Evolutionary conservation across 176 grass and related monocot species (phyloP).

Genomic region (Alloteropsis semialata): DNA sequence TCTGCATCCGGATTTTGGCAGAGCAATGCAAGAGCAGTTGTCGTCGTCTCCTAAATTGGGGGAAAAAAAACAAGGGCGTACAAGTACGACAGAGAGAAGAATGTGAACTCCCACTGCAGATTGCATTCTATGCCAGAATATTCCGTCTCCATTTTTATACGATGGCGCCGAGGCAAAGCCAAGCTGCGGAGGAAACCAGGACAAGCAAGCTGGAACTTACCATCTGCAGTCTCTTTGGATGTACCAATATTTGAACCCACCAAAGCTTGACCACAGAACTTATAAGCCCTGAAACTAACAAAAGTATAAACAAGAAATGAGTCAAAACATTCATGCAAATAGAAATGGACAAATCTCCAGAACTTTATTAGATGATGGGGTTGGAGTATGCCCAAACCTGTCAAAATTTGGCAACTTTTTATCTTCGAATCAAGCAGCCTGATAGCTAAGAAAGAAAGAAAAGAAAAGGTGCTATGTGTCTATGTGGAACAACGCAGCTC

Average conservation of each 20-base stretch:
- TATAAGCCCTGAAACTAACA: not conserved
- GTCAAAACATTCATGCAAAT: not conserved
- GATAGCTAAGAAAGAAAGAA: not conserved
- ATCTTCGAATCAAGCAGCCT: not conserved
- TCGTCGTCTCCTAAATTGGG: not conserved
- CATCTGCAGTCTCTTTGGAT: not conserved
- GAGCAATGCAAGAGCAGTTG: not conserved
- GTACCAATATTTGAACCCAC: not conserved
- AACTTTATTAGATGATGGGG: not conserved
- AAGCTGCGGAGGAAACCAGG: not conserved
- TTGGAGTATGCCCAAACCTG: not conserved
- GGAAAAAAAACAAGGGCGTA: not conserved
- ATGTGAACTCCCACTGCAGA: not conserved
- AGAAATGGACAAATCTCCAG: not conserved
- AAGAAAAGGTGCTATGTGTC: too few relatives aligned
- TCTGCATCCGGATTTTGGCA: too few relatives aligned
- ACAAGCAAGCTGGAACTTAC: not conserved
- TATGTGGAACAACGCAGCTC: too few relatives aligned
- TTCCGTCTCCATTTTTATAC: not conserved
- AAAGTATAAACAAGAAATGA: not conserved
- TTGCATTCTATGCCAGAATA: not conserved
- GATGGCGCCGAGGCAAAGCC: not conserved
- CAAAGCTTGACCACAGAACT: not conserved
- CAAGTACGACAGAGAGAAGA: not conserved
- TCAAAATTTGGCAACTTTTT: not conserved